Evolutionary conservation across 1,284 basidiomycete genomes (phyloP), one percentile per base, ranked within the genome.

Genomic region (Rhodotorula sp.): DNA sequence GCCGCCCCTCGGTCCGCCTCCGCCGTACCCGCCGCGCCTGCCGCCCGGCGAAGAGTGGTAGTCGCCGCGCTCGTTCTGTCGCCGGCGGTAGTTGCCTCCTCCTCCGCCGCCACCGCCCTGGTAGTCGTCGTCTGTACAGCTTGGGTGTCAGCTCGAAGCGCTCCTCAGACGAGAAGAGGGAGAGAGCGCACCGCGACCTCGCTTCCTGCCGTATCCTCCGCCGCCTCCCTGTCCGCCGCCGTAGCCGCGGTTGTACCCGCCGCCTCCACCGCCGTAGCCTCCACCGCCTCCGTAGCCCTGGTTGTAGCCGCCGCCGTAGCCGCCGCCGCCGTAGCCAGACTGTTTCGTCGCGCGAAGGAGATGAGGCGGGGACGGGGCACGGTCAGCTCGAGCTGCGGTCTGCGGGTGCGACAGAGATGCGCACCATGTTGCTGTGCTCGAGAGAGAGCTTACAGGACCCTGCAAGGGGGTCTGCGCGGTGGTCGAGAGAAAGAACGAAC

Each of bases 101-200:
- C 53, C 44, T 45, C 34, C 34, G 34, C 34, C 34, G 34, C 34
- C 34, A 2, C 34, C 34, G 34, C 34, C 34, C 34, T 34, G 34
- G 34, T 67, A 44, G 54, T 73, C 74, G 65, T 77, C 77, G 56
- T 73, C 73, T 68, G 70, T 56, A 41, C 42, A 34, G 58, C 50
- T 10, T 21, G 13, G 44, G 21, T 21, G 19, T 27, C n/a, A 25
- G 49, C 50, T 13, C 62, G 50, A 8, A 23, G 1, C 12, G 48
- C 45, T 1, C 0, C 7, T 45, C 17, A 4, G 9, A 7, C 1
- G 27, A 44, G 9, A 4, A 2, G 49, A 34, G 19, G 21, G 17
- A 49, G 41, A 4, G 48, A 3, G 60, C 67, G 42, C 23, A 76
- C 74, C 74, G 52, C 74, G 62, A 42, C 66, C 65, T 13, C 76